phyloP scores from a whole-genome alignment of 257 asterid genomes.

The Solanum clarkiae region DNA sequence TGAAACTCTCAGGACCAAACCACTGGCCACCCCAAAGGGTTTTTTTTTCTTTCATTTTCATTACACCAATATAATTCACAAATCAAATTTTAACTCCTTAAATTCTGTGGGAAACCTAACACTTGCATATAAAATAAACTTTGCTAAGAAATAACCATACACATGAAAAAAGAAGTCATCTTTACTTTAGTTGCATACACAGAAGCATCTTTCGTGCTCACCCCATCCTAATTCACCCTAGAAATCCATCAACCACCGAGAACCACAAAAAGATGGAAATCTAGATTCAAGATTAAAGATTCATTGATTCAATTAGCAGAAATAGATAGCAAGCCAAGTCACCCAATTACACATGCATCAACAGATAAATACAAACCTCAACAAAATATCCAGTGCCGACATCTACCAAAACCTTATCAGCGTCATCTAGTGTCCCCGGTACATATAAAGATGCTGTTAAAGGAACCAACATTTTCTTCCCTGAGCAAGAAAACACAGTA shows the following conservation, averaged over 20 bases:
- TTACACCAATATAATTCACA: not conserved
- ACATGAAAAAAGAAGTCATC: not conserved
- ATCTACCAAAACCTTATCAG: conserved; percentile 83
- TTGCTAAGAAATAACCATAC: not conserved
- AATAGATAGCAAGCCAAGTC: not conserved
- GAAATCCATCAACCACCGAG: not conserved
- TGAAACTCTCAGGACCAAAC: too few species aligned
- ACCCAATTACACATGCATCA: not conserved
- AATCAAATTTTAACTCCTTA: not conserved
- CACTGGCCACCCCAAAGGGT: too few species aligned
- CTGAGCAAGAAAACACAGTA: conserved; percentile 7
- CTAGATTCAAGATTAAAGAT: not conserved
- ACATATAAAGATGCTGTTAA: conserved; percentile 86
- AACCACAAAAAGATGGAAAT: not conserved
- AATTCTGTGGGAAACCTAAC: not conserved
- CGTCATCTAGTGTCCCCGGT: conserved; percentile 73
- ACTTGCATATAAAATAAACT: not conserved
- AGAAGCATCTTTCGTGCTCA: not conserved
- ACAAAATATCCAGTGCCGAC: conserved; percentile 94
- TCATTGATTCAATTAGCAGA: not conserved
- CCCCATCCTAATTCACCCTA: not conserved
- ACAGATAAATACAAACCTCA: conserved; percentile 31
- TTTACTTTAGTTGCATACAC: not conserved
- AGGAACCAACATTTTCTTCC: conserved; percentile 85
- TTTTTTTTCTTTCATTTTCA: not conserved